A percentile compares a stretch with the other conserved stretches of the same genome.
Conservation (phyloP, 345 rosid species). For the Camelina laxa region DNA sequence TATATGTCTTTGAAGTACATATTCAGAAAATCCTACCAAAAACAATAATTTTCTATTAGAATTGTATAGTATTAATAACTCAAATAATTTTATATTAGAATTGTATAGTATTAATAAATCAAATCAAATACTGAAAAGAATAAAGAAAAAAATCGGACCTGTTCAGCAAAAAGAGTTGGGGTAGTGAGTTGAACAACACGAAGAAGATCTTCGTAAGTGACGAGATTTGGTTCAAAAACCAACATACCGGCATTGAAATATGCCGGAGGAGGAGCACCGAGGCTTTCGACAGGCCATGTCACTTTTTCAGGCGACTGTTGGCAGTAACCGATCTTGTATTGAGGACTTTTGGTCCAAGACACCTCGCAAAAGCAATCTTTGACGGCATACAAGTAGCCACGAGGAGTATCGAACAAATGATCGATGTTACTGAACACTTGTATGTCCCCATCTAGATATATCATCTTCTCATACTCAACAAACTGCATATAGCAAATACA, state of each 20-base stretch:
- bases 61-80: neutral
- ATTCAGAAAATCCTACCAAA: conserved; percentile 62
- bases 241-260: conserved; percentile 82
- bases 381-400: conserved; percentile 62
- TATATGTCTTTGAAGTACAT: conserved; percentile 55
- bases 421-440: conserved; percentile 69
- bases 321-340: conserved; percentile 62
- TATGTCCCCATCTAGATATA: conserved; percentile 72
- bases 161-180: conserved; percentile 72
- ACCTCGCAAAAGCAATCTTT: conserved; percentile 72
- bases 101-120: neutral
- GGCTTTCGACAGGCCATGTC: conserved; percentile 53
- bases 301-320: conserved; percentile 66
- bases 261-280: conserved; percentile 52
- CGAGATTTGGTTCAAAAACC: conserved; percentile 57
- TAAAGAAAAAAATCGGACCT: conserved; percentile 41
- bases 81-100: neutral
- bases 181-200: conserved; percentile 48
- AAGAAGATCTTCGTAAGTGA: conserved; percentile 51
- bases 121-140: neutral
- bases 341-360: conserved; percentile 53
- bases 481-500: conserved; percentile 40
- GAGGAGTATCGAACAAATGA: conserved; percentile 57
- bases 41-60: neutral
- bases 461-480: conserved; percentile 68